A percentile compares a stretch with the other conserved stretches of the same genome.
Evolutionary conservation across 495 filamentous ascomycete genomes (phyloP).

Genomic region (Friedmanniomyces endolithicus): DNA sequence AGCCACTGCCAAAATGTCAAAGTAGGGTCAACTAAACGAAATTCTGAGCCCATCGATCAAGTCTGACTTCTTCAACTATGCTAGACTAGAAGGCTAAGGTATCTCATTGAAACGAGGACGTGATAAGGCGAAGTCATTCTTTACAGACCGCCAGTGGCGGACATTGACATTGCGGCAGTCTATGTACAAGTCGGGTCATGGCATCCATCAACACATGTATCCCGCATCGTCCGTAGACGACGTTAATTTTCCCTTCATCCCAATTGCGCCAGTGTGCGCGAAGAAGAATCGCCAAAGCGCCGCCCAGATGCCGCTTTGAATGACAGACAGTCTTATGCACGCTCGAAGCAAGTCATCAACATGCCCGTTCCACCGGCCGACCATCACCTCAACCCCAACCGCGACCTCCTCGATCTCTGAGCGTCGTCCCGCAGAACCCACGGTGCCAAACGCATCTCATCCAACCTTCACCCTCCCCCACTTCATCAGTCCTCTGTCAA

Average conservation of each 20-base stretch:
- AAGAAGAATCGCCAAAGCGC: background rate
- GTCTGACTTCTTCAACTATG: too few relatives aligned
- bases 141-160: background rate
- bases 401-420: too few relatives aligned
- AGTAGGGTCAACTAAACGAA: too few relatives aligned
- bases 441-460: too few relatives aligned
- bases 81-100: too few relatives aligned
- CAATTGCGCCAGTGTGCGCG: background rate
- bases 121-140: background rate
- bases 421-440: too few relatives aligned
- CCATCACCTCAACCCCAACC: too few relatives aligned
- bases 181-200: background rate
- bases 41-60: too few relatives aligned
- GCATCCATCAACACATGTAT: too few relatives aligned
- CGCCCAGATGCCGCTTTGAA: background rate
- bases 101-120: background rate
- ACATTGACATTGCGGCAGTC: background rate
- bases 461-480: background rate
- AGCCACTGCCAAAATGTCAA: background rate
- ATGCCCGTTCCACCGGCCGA: background rate
- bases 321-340: background rate
- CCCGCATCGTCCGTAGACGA: background rate
- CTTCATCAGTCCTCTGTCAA: slow-evolving; percentile 29
- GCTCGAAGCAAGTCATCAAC: background rate
- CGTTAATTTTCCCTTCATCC: background rate